phyloP scores from a whole-genome alignment of 352 stramenopile species.

The Phytophthora pisi region DNA sequence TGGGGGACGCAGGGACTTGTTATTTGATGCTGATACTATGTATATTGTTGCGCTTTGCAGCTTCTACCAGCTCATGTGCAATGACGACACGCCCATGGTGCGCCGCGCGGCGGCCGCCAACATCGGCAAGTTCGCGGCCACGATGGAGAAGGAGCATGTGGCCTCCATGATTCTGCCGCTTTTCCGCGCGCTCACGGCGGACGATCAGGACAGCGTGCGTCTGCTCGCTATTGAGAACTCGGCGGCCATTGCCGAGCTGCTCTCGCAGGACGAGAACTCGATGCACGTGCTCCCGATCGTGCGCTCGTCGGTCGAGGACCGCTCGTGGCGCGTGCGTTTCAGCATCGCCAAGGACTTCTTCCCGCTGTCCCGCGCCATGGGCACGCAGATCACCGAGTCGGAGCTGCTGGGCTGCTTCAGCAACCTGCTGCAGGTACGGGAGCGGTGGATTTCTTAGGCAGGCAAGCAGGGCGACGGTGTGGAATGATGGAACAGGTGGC shows the following conservation, averaged over 20 bases:
- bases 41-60: slow-evolving; percentile 38
- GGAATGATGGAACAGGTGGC: not conserved
- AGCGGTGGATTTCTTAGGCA: not conserved
- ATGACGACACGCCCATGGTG: slow-evolving; percentile 90
- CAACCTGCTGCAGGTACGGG: slow-evolving; percentile 84
- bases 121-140: slow-evolving; percentile 79
- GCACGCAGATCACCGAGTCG: slow-evolving; percentile 78
- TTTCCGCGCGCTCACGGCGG: slow-evolving; percentile 88
- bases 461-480: not conserved
- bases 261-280: slow-evolving; percentile 79
- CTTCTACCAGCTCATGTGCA: slow-evolving; percentile 80
- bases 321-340: slow-evolving; percentile 93
- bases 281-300: slow-evolving; percentile 79
- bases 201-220: slow-evolving; percentile 96
- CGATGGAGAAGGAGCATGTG: slow-evolving; percentile 81
- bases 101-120: slow-evolving; percentile 79
- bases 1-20: not conserved
- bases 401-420: slow-evolving; percentile 92
- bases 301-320: slow-evolving; percentile 79
- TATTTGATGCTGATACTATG: too few species aligned
- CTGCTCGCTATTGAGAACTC: slow-evolving; percentile 92
- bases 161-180: slow-evolving; percentile 75
- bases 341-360: slow-evolving; percentile 95
- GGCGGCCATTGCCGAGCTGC: slow-evolving; percentile 71
- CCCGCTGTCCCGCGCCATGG: slow-evolving; percentile 81